Base-by-base conservation (phyloP, 148 eudicot species). In the Amaranthus cruentus region DNA sequence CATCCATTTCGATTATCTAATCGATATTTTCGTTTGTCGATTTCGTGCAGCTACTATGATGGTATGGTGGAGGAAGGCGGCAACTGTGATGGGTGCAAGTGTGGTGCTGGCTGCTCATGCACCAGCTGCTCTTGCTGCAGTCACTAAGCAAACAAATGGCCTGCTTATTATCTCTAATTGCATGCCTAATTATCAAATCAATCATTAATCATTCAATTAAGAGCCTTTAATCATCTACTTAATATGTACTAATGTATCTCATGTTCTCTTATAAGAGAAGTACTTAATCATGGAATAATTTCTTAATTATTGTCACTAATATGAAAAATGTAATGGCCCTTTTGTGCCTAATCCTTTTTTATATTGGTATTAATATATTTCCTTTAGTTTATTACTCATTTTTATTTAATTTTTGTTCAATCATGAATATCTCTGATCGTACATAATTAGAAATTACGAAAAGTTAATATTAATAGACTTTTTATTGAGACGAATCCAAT, bases 51-150 rank as follows among this genome's bases (percentile, higher is more conserved):
- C 81, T 73, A 60, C 62, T 51, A 62, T 3, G 84, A 74, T 49
- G 73, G 69, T 48, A 47, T 78, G 9, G 63, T 80, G n/a, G 86
- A 75, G 14, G 83, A 77, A 38, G 79, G 84, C 15, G 94, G 84
- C 81, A 66, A 86, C 60, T 87, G 78, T 8, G 86, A 86, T 69
- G 78, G 77, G 73, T 89, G 93, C 89, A 87, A 82, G 85, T 89
- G 93, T 70, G 89, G 89, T 42, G 4, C 80, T 21, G 75, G 79
- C 85, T 89, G 94, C 74, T 43, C 83, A 54, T 89, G 93, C 81
- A 67, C 63, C 53, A 68, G 72, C 80, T 87, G 90, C 89, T 67
- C 77, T 2, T 89, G 93, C 55, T 84, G 85, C 62, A 13, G 18
- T 18, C 52, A 70, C 7, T 70, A 58, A 70, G 38, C 18, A 18